phyloP scores from a whole-genome alignment of 495 filamentous ascomycete species.

The Penicillium roqueforti region DNA sequence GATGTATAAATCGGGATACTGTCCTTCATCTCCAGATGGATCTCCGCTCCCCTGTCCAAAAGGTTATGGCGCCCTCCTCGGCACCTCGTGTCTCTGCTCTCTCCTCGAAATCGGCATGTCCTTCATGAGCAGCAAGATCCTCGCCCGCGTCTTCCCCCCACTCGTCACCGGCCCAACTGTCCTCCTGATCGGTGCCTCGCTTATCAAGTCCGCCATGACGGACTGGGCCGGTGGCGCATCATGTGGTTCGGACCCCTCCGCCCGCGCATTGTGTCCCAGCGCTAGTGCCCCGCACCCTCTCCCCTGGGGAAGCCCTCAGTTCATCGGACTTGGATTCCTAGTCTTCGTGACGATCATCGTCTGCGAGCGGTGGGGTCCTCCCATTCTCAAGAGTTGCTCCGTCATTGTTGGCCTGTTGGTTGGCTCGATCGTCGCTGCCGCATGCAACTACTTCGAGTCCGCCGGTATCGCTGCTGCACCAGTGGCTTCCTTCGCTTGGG shows the following conservation, averaged over 20 bases:
- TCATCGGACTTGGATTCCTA: slow-evolving; percentile 84
- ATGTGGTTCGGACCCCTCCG: slow-evolving; percentile 54
- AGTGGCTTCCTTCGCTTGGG: slow-evolving; percentile 83
- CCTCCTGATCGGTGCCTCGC: slow-evolving; percentile 67
- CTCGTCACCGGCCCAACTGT: slow-evolving; percentile 85
- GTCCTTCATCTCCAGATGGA: slow-evolving; percentile 60
- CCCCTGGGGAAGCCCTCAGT: slow-evolving; percentile 83
- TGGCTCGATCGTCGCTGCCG: slow-evolving; percentile 83
- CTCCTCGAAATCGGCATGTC: slow-evolving; percentile 43
- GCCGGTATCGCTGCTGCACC: slow-evolving; percentile 66
- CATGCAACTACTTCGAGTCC: slow-evolving; percentile 76
- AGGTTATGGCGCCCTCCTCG: slow-evolving; percentile 80
- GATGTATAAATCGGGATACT: slow-evolving; percentile 81
- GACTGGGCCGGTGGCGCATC: slow-evolving; percentile 81
- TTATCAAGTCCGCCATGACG: slow-evolving; percentile 73
- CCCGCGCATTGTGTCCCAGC: slow-evolving; percentile 63
- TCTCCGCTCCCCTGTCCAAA: slow-evolving; percentile 72
- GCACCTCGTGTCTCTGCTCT: slow-evolving; percentile 58
- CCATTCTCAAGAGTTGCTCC: slow-evolving; percentile 68
- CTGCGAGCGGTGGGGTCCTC: slow-evolving; percentile 78
- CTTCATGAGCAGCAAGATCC: slow-evolving; percentile 56
- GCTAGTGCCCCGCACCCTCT: slow-evolving; percentile 72
- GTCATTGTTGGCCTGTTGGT: slow-evolving; percentile 79
- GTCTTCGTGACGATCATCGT: slow-evolving; percentile 88
- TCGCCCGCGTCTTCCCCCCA: slow-evolving; percentile 81